A percentile compares a stretch with the other conserved stretches of the same genome.
phyloP scores from a whole-genome alignment of 257 asterid species.

The Nicotiana noctiflora region DNA sequence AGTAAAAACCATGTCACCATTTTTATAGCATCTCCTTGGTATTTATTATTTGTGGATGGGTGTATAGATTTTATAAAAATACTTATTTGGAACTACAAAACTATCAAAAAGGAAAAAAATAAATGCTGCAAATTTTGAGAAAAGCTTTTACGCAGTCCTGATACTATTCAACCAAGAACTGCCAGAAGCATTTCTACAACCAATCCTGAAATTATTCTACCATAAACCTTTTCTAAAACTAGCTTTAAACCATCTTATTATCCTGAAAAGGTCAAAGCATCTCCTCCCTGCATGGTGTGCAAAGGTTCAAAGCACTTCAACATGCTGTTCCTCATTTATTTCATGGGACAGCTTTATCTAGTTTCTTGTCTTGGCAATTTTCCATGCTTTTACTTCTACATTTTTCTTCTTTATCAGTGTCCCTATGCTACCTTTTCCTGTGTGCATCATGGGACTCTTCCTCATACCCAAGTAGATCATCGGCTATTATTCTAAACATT shows the following conservation, averaged over 20 bases:
- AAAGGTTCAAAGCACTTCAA: background rate
- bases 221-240: background rate
- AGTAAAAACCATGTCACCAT: background rate
- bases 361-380: background rate
- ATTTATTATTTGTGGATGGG: background rate
- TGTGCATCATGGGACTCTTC: background rate
- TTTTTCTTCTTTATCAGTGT: background rate
- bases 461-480: background rate
- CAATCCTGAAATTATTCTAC: background rate
- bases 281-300: background rate
- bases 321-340: background rate
- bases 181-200: background rate
- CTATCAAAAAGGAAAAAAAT: background rate
- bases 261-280: background rate
- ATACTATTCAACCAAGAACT: background rate
- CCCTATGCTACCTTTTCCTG: background rate
- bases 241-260: background rate
- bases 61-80: background rate
- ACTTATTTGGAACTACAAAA: background rate
- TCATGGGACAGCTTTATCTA: background rate
- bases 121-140: background rate
- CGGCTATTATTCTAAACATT: background rate
- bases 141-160: slow-evolving; percentile 1
- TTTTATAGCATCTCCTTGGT: background rate
- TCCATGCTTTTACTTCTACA: background rate